Base-by-base conservation (phyloP, 176 grass and related monocot species). In the Oryza meyeriana region DNA sequence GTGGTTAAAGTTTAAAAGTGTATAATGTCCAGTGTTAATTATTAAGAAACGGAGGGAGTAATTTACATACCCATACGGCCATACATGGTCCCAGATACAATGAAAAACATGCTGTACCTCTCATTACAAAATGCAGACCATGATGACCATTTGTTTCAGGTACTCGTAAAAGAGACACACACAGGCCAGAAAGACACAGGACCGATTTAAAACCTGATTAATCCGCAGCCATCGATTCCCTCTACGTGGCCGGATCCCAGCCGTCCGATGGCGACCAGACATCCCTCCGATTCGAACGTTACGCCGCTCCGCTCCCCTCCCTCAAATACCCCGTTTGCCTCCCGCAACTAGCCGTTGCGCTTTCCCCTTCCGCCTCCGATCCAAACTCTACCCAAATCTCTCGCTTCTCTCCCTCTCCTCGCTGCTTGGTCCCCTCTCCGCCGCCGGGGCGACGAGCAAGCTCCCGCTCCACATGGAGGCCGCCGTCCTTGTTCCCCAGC, bases 271-370 rank as follows among this genome's bases (percentile, higher is more conserved):
- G 17, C 16, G 12, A n/a, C 2, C 13, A 4, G 12, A 2, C 28
- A 44, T 12, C 26, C 11, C 71, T 66, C 50, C n/a, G 12, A 71
- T 83, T 88, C 52, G 80, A 88, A 88, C 74, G 55, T 57, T 41
- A 27, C 68, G 67, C 28, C 66, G 55, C 48, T 50, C 44, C 30
- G 4, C 34, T 22, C 39, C 28, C 10, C 34, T 10, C 14, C 36
- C 25, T 68, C 63, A 40, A 61, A 38, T 69, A 64, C 48, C 45
- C 22, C 64, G 40, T 2, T 71, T 28, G 77, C 38, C 67, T 41
- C 47, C 29, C 47, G 50, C 50, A 13, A 85, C 71, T 85, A 85
- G 83, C 83, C 87, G 87, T 89, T 89, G 72, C 28, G 65, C 78
- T 42, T 48, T 62, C 34, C 39, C 40, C 34, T 63, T 75, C 63